Evolutionary conservation across 768 basidiomycete genomes (phyloP), one percentile per base, ranked within the genome.

Genomic region (Amanita molliuscula): DNA sequence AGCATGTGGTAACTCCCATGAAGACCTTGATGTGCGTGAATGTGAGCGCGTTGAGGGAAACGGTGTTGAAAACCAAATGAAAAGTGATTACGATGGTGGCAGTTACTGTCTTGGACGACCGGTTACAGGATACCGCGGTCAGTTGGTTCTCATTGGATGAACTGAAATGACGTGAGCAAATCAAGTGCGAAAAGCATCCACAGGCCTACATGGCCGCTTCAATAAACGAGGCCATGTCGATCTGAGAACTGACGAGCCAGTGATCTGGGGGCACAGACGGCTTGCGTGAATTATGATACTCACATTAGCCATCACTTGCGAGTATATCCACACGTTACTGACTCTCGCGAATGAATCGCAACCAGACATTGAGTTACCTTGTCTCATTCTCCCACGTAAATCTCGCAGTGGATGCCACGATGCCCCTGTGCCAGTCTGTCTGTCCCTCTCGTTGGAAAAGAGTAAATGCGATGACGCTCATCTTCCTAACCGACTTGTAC

Each of bases 291-390:
- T 92, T 95, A 60, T 31, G 6, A 23, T 6, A 11, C 6, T 6
- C 6, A 50, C 33, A 41, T 51, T 3, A 46, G 50, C 20, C 4
- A 7, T 48, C 36, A 10, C 42, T 46, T 16, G 53, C 16, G 43
- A 61, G 10, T 54, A 47, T n/a, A 33, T 37, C 6, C 21, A 26
- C 25, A 16, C 1, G 18, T 8, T 0, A 70, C 86, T 65, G 56
- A 94, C 92, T 97, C 93, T 72, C 94, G 65, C 1, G 88, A 87
- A 61, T 93, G n/a, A 8, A 99, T 81, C 5, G 81, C 82, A 36
- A 84, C 73, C 50, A 97, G 63, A 60, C 89, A 88, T 55, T 73
- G 75, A 5, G 88, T 93, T 46, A 88, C 75, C 57, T 79, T 77
- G 54, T 84, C 82, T 50, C 75, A n/a, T 67, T 70, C 57, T 87